Evolutionary conservation across 2,329 filamentous ascomycete genomes (phyloP).

Genomic region (Colletotrichum liaoningense): DNA sequence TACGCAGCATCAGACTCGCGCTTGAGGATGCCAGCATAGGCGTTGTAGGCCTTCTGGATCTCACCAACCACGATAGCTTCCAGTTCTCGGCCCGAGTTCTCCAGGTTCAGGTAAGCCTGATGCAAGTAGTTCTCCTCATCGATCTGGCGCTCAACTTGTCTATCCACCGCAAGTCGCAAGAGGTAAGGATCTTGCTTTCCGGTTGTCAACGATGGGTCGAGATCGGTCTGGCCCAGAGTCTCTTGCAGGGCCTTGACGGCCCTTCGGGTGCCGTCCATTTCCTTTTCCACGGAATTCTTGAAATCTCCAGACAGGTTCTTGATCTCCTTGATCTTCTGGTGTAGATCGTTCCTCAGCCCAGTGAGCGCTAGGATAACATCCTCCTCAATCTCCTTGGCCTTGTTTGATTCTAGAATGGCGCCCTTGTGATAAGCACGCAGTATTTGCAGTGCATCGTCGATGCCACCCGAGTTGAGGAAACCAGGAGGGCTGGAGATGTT

Average conservation of each 20-base stretch:
- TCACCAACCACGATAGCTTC: conserved; percentile 97
- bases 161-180: conserved; percentile 85
- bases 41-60: conserved; percentile 97
- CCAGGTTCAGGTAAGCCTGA: conserved; percentile 92
- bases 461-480: conserved; percentile 84
- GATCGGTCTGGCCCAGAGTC: conserved; percentile 80
- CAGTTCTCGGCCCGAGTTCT: conserved; percentile 92
- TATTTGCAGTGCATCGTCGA: conserved; percentile 87
- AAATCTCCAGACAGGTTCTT: conserved; percentile 94
- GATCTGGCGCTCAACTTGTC: conserved; percentile 90
- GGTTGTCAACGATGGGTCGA: conserved; percentile 78
- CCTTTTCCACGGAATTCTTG: conserved; percentile 95
- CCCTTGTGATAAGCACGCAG: conserved; percentile 86
- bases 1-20: conserved; percentile 88
- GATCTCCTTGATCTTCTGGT: conserved; percentile 98
- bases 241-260: conserved; percentile 87
- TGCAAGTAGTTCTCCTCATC: conserved; percentile 98
- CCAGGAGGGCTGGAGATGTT: conserved; percentile 80
- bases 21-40: conserved; percentile 90
- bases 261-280: conserved; percentile 86
- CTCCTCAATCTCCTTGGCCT: conserved; percentile 89
- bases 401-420: conserved; percentile 82
- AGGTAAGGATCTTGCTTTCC: conserved; percentile 95
- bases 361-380: conserved; percentile 91
- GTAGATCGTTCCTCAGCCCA: conserved; percentile 86